A percentile compares a stretch with the other conserved stretches of the same genome.
phyloP scores from a whole-genome alignment of 768 basidiomycete genomes.

The Suillus spraguei region DNA sequence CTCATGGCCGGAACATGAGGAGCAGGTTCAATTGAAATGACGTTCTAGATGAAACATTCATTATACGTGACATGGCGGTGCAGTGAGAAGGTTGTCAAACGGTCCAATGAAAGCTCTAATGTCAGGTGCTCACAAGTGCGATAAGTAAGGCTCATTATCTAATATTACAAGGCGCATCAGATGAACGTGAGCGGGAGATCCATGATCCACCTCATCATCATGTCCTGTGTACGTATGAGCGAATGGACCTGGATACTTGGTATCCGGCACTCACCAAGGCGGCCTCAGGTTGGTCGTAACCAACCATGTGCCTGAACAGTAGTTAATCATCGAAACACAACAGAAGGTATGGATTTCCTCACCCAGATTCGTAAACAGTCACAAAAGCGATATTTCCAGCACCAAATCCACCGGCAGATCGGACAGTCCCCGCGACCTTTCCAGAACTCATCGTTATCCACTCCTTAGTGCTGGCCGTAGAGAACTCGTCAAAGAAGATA shows the following conservation, averaged over 20 bases:
- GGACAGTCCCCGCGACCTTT: too few species aligned
- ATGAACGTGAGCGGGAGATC: constrained; percentile 48
- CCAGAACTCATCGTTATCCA: too few species aligned
- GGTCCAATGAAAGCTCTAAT: not conserved
- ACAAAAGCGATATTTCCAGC: too few species aligned
- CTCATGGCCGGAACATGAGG: not conserved
- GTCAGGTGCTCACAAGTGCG: too few species aligned
- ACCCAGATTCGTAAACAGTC: too few species aligned
- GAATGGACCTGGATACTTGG: not conserved
- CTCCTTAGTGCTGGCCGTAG: constrained; percentile 45
- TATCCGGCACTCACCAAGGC: constrained; percentile 56
- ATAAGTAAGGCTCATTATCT: constrained; percentile 4
- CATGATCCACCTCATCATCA: constrained; percentile 60
- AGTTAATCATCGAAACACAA: constrained; percentile 4
- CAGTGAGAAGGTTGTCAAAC: not conserved
- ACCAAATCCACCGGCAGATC: too few species aligned
- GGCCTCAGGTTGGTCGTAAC: constrained; percentile 87
- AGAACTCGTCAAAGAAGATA: constrained; percentile 64
- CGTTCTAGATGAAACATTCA: not conserved
- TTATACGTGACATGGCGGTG: not conserved
- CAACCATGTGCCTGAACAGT: constrained; percentile 80
- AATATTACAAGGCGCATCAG: not conserved
- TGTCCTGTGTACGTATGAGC: constrained; percentile 42
- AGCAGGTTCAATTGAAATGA: not conserved
- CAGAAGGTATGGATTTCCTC: too few species aligned